A percentile compares a stretch with the other conserved stretches of the same genome.
Evolutionary conservation across 768 basidiomycete species (phyloP).

Genomic region (Russula olivacea): DNA sequence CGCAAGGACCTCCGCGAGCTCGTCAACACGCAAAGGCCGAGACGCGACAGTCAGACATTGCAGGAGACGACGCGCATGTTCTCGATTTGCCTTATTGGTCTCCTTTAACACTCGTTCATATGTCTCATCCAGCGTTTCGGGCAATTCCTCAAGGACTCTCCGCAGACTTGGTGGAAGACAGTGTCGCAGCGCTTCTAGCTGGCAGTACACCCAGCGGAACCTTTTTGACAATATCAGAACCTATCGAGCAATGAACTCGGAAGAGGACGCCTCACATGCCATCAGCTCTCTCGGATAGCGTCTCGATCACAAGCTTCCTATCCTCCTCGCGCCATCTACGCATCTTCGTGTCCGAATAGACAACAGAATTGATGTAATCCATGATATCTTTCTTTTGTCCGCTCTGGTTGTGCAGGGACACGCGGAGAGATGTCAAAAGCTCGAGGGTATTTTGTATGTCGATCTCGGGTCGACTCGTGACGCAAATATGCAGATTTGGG

Average conservation of each 20-base stretch:
- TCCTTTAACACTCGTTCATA: slow-evolving; percentile 2
- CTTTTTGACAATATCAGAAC: neutral
- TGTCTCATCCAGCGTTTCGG: neutral
- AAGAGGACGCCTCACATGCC: slow-evolving; percentile 1
- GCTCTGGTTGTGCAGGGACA: slow-evolving; percentile 6
- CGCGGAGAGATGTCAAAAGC: neutral
- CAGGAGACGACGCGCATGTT: neutral
- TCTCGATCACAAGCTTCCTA: neutral
- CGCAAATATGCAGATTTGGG: neutral
- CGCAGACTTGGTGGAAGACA: slow-evolving; percentile 1
- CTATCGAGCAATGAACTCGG: neutral
- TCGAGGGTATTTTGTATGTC: neutral
- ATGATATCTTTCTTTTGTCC: slow-evolving; percentile 8
- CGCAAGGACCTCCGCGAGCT: no score
- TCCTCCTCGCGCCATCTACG: slow-evolving; percentile 15
- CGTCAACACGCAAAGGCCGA: no score
- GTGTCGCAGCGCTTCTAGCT: neutral
- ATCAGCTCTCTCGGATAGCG: neutral
- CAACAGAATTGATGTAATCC: neutral
- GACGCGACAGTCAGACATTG: no score
- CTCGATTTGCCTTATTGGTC: neutral
- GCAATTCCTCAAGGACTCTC: neutral
- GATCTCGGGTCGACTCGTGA: slow-evolving; percentile 1
- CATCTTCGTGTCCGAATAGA: slow-evolving; percentile 7
- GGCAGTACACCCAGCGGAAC: slow-evolving; percentile 3